A percentile compares a stretch with the other conserved stretches of the same genome.
Evolutionary conservation across 306 rosid genomes (phyloP).

Genomic region (Malus sylvestris): DNA sequence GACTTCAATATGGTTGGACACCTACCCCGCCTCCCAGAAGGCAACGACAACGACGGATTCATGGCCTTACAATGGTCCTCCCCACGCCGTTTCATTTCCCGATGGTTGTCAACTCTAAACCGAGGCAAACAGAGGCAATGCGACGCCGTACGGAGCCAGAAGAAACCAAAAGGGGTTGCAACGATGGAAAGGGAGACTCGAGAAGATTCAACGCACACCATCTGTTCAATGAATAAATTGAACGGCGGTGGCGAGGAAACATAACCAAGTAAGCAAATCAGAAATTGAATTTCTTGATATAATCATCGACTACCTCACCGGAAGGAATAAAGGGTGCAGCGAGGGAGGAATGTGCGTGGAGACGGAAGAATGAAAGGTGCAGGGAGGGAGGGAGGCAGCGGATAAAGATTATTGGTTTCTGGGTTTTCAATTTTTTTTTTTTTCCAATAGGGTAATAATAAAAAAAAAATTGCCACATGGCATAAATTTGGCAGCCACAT

Average conservation of each 20-base stretch:
- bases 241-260: conserved; percentile 2
- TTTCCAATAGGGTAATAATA: too few species aligned
- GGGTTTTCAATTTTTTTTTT: too few species aligned
- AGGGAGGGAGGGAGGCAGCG: too few species aligned
- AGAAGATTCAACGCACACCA: neutral
- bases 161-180: neutral
- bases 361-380: too few species aligned
- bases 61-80: conserved; percentile 29
- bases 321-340: too few species aligned
- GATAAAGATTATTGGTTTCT: too few species aligned
- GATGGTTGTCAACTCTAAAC: conserved; percentile 42
- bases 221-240: conserved; percentile 15
- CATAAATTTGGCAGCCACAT: too few species aligned
- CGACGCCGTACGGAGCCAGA: neutral
- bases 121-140: conserved; percentile 15
- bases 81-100: conserved; percentile 40
- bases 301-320: neutral
- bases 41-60: neutral
- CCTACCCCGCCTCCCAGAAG: neutral
- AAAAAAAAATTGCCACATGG: too few species aligned
- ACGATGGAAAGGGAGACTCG: neutral
- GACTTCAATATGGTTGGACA: conserved; percentile 30
- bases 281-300: conserved; percentile 15
- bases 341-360: too few species aligned
- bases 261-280: conserved; percentile 19